These are phyloP conservation scores for Zygosaccharomyces pseudorouxii DNA, from an alignment of 805 yeast genomes.

Conservation along the genomic window DNA sequence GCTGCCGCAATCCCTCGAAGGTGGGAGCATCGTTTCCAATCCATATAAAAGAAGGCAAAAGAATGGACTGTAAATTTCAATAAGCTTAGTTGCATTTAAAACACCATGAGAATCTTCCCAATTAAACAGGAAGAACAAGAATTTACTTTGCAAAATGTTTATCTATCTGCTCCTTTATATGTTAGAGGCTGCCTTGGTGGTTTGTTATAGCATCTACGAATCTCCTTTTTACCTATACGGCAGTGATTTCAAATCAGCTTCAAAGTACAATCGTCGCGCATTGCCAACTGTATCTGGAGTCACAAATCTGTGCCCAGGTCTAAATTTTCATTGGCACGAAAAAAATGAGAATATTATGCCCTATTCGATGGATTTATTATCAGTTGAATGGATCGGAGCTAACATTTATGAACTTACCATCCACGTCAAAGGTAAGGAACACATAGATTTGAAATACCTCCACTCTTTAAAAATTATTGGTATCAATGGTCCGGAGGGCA, in stretches of 20 bases:
- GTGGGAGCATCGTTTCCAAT: neutral
- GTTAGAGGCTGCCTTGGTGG: neutral
- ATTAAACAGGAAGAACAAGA: neutral
- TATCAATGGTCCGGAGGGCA: slow-evolving; percentile 27
- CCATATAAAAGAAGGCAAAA: neutral
- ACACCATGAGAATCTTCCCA: neutral
- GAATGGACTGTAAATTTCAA: neutral
- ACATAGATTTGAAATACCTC: slow-evolving; percentile 13
- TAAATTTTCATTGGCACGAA: slow-evolving; percentile 17
- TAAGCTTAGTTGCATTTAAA: neutral
- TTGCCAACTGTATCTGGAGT: too few species aligned
- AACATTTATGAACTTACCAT: slow-evolving; percentile 16
- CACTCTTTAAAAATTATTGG: slow-evolving; percentile 28
- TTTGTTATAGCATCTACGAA: neutral
- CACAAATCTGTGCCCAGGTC: too few species aligned
- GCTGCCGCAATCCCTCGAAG: too few species aligned
- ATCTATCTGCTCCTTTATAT: neutral
- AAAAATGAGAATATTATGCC: slow-evolving; percentile 11
- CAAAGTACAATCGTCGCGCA: too few species aligned
- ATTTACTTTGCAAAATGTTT: neutral
- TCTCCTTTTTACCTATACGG: neutral
- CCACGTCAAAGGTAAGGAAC: slow-evolving; percentile 16
- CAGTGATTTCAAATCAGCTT: neutral
- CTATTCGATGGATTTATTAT: too few species aligned
- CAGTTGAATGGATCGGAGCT: slow-evolving; percentile 18